Conservation (phyloP, 73 alveolate species). For the Uronychia binucleata region DNA sequence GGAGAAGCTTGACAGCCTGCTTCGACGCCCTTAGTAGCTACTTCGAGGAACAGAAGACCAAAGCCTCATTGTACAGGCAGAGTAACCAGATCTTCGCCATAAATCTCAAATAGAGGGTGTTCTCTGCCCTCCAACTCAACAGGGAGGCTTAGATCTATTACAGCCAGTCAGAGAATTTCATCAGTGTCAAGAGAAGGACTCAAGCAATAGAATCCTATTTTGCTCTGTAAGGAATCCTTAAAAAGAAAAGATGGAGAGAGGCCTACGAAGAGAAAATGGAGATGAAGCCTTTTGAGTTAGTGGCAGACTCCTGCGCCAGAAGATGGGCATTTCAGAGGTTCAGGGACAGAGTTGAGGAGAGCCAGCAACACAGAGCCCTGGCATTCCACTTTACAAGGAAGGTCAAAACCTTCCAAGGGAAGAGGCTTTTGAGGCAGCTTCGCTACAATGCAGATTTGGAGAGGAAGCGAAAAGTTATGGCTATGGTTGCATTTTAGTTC, state of each 20-base stretch:
- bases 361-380: neutral
- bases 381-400: neutral
- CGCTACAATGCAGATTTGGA: neutral
- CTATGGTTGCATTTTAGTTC: neutral
- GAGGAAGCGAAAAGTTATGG: neutral
- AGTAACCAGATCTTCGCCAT: neutral
- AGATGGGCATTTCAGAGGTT: neutral
- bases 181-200: neutral
- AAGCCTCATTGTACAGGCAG: neutral
- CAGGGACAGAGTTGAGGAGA: neutral
- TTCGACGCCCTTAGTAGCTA: neutral
- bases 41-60: neutral
- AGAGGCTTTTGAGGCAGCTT: neutral
- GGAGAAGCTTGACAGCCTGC: neutral
- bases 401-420: neutral
- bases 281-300: neutral
- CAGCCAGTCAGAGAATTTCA: neutral
- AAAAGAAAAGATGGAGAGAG: neutral
- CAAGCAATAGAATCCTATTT: neutral
- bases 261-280: neutral
- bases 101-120: neutral
- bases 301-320: neutral
- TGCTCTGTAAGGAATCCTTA: neutral
- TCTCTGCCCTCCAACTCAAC: neutral
- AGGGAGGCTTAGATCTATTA: neutral